Evolutionary conservation across 2,329 filamentous ascomycete genomes (phyloP).

Genomic region (Venturia pyrina): DNA sequence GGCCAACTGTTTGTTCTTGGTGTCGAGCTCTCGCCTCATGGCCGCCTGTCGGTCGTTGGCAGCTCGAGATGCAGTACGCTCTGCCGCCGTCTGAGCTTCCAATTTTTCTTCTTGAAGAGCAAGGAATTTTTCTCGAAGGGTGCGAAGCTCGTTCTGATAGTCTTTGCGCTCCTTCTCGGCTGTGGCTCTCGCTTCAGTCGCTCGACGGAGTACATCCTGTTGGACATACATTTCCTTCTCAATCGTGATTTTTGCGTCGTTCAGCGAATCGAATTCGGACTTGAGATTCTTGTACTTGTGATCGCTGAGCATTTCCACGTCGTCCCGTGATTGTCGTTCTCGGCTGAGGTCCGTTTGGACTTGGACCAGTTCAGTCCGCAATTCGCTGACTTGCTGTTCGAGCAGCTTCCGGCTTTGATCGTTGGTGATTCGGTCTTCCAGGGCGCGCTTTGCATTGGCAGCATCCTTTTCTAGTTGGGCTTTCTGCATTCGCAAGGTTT

Average conservation of each 20-base stretch:
- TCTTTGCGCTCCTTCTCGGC: conserved; percentile 86
- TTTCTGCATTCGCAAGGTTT: conserved; percentile 77
- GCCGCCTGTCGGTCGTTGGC: conserved; percentile 72
- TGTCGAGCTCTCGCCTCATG: conserved; percentile 69
- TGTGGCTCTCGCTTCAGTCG: conserved; percentile 67
- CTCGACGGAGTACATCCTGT: conserved; percentile 79
- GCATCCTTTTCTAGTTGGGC: conserved; percentile 79
- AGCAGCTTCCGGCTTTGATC: conserved; percentile 77
- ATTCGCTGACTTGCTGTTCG: conserved; percentile 75
- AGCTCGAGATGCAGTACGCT: conserved; percentile 66
- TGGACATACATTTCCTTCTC: conserved; percentile 97
- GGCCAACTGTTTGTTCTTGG: conserved; percentile 62
- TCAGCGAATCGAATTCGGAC: conserved; percentile 75
- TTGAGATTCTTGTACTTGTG: conserved; percentile 77
- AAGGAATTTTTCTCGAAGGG: conserved; percentile 71
- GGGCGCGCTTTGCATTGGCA: conserved; percentile 72
- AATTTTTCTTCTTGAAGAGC: conserved; percentile 78
- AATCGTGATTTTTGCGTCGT: conserved; percentile 92
- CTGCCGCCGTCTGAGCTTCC: conserved; percentile 69
- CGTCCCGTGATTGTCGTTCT: conserved; percentile 86
- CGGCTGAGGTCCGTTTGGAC: conserved; percentile 81
- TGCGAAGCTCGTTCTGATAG: conserved; percentile 74
- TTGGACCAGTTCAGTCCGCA: conserved; percentile 77
- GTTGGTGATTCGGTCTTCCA: conserved; percentile 82
- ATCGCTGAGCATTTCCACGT: conserved; percentile 81